phyloP scores from a whole-genome alignment of 768 basidiomycete genomes.

The Amanita fuliginea region DNA sequence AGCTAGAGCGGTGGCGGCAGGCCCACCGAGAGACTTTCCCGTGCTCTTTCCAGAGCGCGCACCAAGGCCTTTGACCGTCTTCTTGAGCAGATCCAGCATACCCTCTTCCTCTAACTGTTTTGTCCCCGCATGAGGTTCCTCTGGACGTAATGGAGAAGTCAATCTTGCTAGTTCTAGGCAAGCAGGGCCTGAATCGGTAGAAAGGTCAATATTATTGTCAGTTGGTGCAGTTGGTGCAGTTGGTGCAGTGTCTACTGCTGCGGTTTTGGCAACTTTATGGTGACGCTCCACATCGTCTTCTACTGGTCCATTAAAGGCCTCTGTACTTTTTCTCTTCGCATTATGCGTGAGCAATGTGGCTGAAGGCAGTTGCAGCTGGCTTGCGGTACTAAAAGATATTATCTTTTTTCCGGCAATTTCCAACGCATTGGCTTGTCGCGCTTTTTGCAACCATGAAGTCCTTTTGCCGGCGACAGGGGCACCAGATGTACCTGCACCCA shows the following conservation, averaged over 20 bases:
- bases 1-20: conserved; percentile 49
- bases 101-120: conserved; percentile 20
- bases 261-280: conserved; percentile 38
- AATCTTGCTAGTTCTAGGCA: background rate
- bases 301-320: conserved; percentile 15
- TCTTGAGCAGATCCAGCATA: conserved; percentile 57
- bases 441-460: conserved; percentile 75
- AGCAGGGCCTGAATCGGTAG: conserved; percentile 14
- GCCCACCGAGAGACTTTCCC: conserved; percentile 53
- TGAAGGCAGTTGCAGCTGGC: background rate
- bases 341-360: conserved; percentile 10
- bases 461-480: conserved; percentile 43
- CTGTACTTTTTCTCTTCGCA: conserved; percentile 60
- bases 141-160: background rate
- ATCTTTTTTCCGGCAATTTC: conserved; percentile 38
- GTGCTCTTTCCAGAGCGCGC: conserved; percentile 44
- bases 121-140: background rate
- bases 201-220: conserved; percentile 11
- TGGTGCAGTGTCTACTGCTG: conserved; percentile 23
- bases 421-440: conserved; percentile 59
- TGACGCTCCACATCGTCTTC: conserved; percentile 31
- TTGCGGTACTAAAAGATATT: conserved; percentile 2
- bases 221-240: conserved; percentile 16
- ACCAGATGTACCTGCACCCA: conserved; percentile 31
- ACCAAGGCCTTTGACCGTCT: conserved; percentile 59